Base-by-base conservation (phyloP, 2,329 filamentous ascomycete species). In the Dactylellina drechsleri region DNA sequence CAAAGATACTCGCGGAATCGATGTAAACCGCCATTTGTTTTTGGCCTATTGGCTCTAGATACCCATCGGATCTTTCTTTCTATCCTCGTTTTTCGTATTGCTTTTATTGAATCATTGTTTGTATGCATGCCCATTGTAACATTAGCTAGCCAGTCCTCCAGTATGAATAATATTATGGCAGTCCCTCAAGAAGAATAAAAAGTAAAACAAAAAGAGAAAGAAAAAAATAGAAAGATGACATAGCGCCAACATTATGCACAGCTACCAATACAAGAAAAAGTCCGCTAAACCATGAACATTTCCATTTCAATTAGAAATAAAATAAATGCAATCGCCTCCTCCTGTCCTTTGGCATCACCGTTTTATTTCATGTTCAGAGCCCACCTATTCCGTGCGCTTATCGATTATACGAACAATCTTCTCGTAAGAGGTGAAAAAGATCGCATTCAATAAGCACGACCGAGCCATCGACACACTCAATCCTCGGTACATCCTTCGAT, bases 401-500 rank as follows among this genome's bases (percentile, higher is more conserved):
- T 79, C 78, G 58, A 79, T 77, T 5, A 73, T 71, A 26, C 76
- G 66, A 41, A 95, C 95, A 79, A 92, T 86, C 79, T 92, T 89
- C 83, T 96, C 92, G 81, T 95, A 96, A 45, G 89, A 90, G 50
- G 91, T 93, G 83, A 96, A 96, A 85, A 96, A 96, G 79, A 96
- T 91, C 78, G 92, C 91, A 81, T 96, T 96, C 78, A 95, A 89
- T 61, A 92, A 85, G 79, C 91, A 93, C 12, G 91, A 93, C 66
- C 92, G 89, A 77, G 88, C 87, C 89, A 95, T 93, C 43, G 91
- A 93, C 26, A 95, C 92, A 20, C 89, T 91, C 2, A 96, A 85
- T 31, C 92, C 92, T 78, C 91, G 89, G 82, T 95, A 96, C 88
- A 93, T 93, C 77, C 90, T 87, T 64, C 85, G 85, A 79, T 90